phyloP scores from a whole-genome alignment of 176 grass and related monocot species.

The Hyparrhenia diplandra region DNA sequence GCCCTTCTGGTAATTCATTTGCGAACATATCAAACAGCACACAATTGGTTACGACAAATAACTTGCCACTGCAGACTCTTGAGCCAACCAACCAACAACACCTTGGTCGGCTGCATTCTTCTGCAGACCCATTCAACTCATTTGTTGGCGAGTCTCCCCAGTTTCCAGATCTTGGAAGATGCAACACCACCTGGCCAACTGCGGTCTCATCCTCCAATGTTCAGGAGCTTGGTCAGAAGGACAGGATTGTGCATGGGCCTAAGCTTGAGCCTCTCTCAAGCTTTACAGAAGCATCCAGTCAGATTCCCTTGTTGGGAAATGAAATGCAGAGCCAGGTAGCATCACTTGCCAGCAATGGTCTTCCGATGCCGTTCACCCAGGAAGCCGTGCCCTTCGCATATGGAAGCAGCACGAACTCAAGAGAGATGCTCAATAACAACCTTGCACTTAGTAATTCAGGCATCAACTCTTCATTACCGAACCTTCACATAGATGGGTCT shows the following conservation, averaged over 20 bases:
- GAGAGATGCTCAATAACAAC: slow-evolving; percentile 39
- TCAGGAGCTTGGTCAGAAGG: slow-evolving; percentile 41
- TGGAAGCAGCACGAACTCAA: slow-evolving; percentile 30
- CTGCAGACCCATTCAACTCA: slow-evolving; percentile 37
- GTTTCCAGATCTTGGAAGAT: slow-evolving; percentile 47
- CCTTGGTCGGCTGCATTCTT: slow-evolving; percentile 33
- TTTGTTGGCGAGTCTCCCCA: slow-evolving; percentile 33
- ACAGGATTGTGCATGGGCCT: slow-evolving; percentile 35
- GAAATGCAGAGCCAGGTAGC: slow-evolving; percentile 30
- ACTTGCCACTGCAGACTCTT: slow-evolving; percentile 27
- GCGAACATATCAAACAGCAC: slow-evolving; percentile 36
- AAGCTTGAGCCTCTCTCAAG: slow-evolving; percentile 30
- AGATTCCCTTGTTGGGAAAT: slow-evolving; percentile 43
- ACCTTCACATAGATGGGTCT: slow-evolving; percentile 35
- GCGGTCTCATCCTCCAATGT: slow-evolving; percentile 42
- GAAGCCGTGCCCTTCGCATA: slow-evolving; percentile 34
- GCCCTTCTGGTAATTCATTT: slow-evolving; percentile 44
- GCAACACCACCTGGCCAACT: slow-evolving; percentile 47
- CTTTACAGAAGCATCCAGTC: slow-evolving; percentile 33
- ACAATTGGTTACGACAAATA: slow-evolving; percentile 30
- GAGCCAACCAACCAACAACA: slow-evolving; percentile 38
- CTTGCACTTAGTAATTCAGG: slow-evolving; percentile 38
- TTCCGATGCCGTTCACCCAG: slow-evolving; percentile 28
- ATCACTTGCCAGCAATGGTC: slow-evolving; percentile 24
- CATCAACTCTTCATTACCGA: slow-evolving; percentile 45